Conservation (phyloP, 2,329 filamentous ascomycete species). For the Cladobotryum mycophilum region DNA sequence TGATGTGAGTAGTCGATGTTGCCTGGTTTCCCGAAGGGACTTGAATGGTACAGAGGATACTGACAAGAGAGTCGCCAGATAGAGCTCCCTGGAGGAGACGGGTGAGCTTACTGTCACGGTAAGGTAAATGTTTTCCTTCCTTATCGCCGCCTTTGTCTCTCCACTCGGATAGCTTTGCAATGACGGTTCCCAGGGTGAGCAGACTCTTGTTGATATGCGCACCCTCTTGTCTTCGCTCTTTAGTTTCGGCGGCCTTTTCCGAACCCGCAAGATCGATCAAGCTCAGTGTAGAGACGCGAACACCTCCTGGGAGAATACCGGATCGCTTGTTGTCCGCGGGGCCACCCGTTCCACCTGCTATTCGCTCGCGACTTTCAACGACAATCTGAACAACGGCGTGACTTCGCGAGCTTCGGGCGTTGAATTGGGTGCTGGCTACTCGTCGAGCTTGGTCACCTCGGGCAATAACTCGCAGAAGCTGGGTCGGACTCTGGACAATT, state of each 20-base stretch:
- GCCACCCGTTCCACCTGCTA: constrained; percentile 43
- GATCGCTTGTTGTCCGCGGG: constrained; percentile 53
- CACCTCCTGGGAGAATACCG: constrained; percentile 72
- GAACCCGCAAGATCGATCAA: constrained; percentile 95
- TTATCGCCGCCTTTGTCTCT: constrained; percentile 78
- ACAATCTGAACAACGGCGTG: constrained; percentile 98
- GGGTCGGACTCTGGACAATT: constrained; percentile 96
- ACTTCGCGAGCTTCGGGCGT: constrained; percentile 91
- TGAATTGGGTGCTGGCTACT: constrained; percentile 94
- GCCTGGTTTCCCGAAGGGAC: constrained; percentile 68
- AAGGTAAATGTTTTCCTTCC: constrained; percentile 87
- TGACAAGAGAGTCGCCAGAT: constrained; percentile 89
- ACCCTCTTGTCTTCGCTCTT: constrained; percentile 88
- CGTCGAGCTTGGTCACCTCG: constrained; percentile 85
- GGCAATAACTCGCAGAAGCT: constrained; percentile 89
- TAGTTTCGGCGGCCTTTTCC: constrained; percentile 90
- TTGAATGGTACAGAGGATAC: constrained; percentile 94
- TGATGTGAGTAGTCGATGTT: constrained; percentile 65
- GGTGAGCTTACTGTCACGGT: constrained; percentile 95
- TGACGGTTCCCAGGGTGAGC: constrained; percentile 90
- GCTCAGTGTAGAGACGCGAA: constrained; percentile 90
- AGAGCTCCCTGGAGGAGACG: constrained; percentile 85
- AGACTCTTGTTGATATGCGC: constrained; percentile 98
- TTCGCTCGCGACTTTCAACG: constrained; percentile 88
- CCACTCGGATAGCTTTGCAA: constrained; percentile 81